phyloP scores from a whole-genome alignment of 192 early-diverging fungal genomes.

The Umbelopsis isabellina region DNA sequence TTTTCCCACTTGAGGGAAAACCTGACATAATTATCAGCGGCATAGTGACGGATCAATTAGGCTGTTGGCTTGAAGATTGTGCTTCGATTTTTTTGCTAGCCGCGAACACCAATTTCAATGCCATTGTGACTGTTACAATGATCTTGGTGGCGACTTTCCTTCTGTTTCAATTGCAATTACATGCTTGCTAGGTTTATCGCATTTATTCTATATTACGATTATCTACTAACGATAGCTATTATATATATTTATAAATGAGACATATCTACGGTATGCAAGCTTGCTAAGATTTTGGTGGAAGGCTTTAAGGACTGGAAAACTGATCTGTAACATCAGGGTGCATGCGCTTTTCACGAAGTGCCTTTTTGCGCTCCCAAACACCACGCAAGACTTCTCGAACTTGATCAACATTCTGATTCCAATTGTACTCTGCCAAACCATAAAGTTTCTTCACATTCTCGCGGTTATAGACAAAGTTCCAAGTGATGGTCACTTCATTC shows the following conservation, averaged over 20 bases:
- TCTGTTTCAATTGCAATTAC: no score
- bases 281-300: no score
- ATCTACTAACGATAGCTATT: no score
- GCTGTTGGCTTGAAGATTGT: neutral
- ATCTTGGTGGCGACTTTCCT: no score
- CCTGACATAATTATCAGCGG: slow-evolving; percentile 91
- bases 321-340: neutral
- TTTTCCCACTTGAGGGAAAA: slow-evolving; percentile 90
- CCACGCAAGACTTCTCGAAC: slow-evolving; percentile 48
- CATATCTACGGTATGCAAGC: no score
- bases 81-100: neutral
- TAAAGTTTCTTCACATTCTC: slow-evolving; percentile 66
- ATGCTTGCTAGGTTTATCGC: no score
- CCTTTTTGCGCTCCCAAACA: slow-evolving; percentile 53
- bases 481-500: slow-evolving; percentile 66
- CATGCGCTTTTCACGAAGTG: neutral
- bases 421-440: slow-evolving; percentile 60
- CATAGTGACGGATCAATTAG: slow-evolving; percentile 57
- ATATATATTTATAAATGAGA: no score
- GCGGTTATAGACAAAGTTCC: slow-evolving; percentile 68
- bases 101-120: neutral
- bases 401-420: slow-evolving; percentile 53
- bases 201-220: no score
- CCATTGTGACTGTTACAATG: no score
- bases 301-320: neutral